phyloP scores from a whole-genome alignment of 2,329 filamentous ascomycete species.

The Microdochium bolleyi region DNA sequence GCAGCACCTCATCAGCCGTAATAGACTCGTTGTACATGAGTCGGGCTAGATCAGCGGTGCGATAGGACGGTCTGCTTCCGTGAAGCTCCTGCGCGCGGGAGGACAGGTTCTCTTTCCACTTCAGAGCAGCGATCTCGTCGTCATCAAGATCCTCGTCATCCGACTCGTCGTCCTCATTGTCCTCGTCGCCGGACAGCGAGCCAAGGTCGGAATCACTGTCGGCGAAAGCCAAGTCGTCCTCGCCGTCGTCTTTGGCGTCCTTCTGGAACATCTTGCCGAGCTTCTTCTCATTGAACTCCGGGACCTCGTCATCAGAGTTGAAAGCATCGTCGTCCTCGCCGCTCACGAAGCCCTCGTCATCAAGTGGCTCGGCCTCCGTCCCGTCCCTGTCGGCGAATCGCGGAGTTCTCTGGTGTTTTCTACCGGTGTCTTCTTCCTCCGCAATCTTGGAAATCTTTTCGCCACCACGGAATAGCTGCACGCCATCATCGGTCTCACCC shows the following conservation, averaged over 20 bases:
- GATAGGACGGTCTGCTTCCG: conserved; percentile 61
- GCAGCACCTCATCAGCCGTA: conserved; percentile 65
- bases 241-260: conserved; percentile 38
- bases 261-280: conserved; percentile 54
- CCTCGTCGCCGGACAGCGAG: conserved; percentile 60
- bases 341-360: conserved; percentile 46
- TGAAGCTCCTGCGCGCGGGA: conserved; percentile 68
- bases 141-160: conserved; percentile 42
- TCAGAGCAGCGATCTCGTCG: conserved; percentile 64
- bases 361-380: conserved; percentile 33
- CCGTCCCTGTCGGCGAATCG: conserved; percentile 54
- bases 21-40: conserved; percentile 83
- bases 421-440: conserved; percentile 51
- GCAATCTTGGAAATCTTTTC: conserved; percentile 54
- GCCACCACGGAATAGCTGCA: conserved; percentile 79
- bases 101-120: conserved; percentile 85
- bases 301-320: conserved; percentile 40
- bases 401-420: conserved; percentile 50
- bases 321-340: conserved; percentile 35
- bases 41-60: conserved; percentile 74
- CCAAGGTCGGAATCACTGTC: conserved; percentile 96
- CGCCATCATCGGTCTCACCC: conserved; percentile 72
- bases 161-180: conserved; percentile 33
- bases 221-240: conserved; percentile 79
- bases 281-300: conserved; percentile 51